Conservation (phyloP, 352 stramenopile species). For the Aphanomyces cochlioides region DNA sequence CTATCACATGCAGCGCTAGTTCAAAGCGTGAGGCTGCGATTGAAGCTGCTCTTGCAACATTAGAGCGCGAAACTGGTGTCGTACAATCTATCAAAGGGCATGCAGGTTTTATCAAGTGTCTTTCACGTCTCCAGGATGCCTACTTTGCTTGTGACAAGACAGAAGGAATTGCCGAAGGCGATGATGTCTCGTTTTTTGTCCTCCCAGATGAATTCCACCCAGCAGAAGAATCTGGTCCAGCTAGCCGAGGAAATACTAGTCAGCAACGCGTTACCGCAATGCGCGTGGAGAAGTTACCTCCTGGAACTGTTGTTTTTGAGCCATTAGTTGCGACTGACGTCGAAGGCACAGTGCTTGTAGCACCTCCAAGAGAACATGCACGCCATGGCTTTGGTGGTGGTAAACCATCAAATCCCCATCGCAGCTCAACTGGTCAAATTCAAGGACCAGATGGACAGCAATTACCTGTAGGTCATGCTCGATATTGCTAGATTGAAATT, state of each 20-base stretch:
- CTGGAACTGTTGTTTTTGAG: slow-evolving; percentile 62
- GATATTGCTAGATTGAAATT: neutral
- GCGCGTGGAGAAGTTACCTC: slow-evolving; percentile 57
- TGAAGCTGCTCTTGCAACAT: slow-evolving; percentile 51
- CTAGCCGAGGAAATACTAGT: slow-evolving; percentile 9
- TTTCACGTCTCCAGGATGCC: slow-evolving; percentile 57
- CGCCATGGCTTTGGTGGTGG: neutral
- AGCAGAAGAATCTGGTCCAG: slow-evolving; percentile 32
- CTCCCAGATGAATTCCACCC: slow-evolving; percentile 54
- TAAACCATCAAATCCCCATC: neutral
- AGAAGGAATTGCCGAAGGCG: slow-evolving; percentile 45
- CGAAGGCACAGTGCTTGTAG: slow-evolving; percentile 55
- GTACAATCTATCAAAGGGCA: slow-evolving; percentile 57
- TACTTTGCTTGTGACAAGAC: slow-evolving; percentile 46
- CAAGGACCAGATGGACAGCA: too few species aligned
- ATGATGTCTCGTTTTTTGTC: slow-evolving; percentile 78
- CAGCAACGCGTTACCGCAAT: slow-evolving; percentile 50
- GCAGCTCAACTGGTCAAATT: slow-evolving; percentile 5
- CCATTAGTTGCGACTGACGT: slow-evolving; percentile 53
- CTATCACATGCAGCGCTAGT: slow-evolving; percentile 49
- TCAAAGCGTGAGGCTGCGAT: slow-evolving; percentile 69
- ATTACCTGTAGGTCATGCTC: neutral
- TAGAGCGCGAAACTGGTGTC: slow-evolving; percentile 56
- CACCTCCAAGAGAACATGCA: slow-evolving; percentile 48
- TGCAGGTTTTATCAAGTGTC: slow-evolving; percentile 70